Evolutionary conservation across 129 eudicot genomes (phyloP).

Genomic region (Pulicaria dysenterica): DNA sequence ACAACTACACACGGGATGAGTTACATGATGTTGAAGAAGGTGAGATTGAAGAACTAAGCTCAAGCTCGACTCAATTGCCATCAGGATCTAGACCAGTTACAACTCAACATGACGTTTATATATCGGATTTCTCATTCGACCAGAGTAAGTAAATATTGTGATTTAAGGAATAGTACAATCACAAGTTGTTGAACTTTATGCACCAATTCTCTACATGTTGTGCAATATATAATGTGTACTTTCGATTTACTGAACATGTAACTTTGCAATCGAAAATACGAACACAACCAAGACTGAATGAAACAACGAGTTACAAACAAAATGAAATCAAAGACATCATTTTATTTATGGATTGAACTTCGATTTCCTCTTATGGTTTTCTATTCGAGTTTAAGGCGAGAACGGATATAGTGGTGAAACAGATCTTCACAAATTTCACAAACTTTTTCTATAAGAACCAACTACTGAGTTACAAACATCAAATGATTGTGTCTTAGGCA

Average conservation of each 20-base stretch:
- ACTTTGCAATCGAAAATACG: constrained; percentile 3
- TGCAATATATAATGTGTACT: background rate
- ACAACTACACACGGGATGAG: constrained; percentile 1
- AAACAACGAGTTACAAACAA: background rate
- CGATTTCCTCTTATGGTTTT: too few relatives aligned
- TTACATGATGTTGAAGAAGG: constrained; percentile 6
- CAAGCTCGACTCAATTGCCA: constrained; percentile 22
- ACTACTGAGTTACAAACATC: too few relatives aligned
- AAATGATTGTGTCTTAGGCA: background rate
- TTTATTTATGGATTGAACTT: too few relatives aligned
- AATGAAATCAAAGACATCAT: too few relatives aligned
- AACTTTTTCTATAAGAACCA: background rate
- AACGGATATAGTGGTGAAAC: too few relatives aligned
- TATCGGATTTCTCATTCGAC: constrained; percentile 38
- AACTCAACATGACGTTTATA: constrained; percentile 34
- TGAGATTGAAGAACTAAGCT: constrained; percentile 28
- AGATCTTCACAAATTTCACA: background rate
- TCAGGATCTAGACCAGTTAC: constrained; percentile 11
- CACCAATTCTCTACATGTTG: background rate
- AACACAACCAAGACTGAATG: background rate
- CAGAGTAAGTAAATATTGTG: constrained; percentile 1
- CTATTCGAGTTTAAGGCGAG: too few relatives aligned
- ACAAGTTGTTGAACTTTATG: background rate
- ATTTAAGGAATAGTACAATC: too few relatives aligned
- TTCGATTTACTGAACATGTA: constrained; percentile 9